phyloP scores from a whole-genome alignment of 2,329 filamentous ascomycete genomes.

The Monascus ruber region DNA sequence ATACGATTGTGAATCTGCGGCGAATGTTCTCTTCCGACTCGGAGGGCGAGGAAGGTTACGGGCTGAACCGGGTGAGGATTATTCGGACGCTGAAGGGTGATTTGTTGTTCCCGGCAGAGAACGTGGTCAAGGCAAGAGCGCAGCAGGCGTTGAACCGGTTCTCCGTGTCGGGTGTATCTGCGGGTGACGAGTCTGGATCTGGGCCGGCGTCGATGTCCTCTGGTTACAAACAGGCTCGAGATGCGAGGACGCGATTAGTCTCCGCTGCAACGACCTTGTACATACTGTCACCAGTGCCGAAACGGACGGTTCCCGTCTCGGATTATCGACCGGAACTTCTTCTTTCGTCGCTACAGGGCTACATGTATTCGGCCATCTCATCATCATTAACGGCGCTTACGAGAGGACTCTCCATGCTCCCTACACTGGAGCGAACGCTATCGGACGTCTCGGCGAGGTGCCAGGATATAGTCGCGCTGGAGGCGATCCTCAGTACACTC shows the following conservation, averaged over 20 bases:
- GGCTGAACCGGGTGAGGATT: conserved; percentile 61
- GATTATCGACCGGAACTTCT: conserved; percentile 58
- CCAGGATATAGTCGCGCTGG: conserved; percentile 82
- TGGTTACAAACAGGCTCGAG: conserved; percentile 55
- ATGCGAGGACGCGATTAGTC: conserved; percentile 59
- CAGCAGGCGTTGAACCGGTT: conserved; percentile 78
- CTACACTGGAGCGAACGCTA: conserved; percentile 69
- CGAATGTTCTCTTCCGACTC: conserved; percentile 59
- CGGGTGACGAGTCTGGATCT: conserved; percentile 5
- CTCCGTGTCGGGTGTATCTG: conserved; percentile 51
- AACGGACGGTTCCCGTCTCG: conserved; percentile 33
- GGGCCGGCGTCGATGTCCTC: conserved; percentile 25
- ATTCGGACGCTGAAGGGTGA: conserved; percentile 59
- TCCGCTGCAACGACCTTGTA: conserved; percentile 70
- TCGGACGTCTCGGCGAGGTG: conserved; percentile 72
- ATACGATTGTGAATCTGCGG: conserved; percentile 64
- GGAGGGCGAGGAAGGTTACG: conserved; percentile 62
- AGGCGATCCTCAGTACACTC: conserved; percentile 59
- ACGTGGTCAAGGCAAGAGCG: conserved; percentile 58
- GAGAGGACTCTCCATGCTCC: conserved; percentile 65
- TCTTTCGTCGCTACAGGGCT: conserved; percentile 65
- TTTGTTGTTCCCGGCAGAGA: conserved; percentile 61
- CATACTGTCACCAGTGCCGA: conserved; percentile 59
- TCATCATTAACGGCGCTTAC: conserved; percentile 64
- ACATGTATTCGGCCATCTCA: conserved; percentile 70